These are phyloP conservation scores for Epichloe elymi DNA, from an alignment of 2,329 filamentous ascomycete species.

Conservation along the genomic window DNA sequence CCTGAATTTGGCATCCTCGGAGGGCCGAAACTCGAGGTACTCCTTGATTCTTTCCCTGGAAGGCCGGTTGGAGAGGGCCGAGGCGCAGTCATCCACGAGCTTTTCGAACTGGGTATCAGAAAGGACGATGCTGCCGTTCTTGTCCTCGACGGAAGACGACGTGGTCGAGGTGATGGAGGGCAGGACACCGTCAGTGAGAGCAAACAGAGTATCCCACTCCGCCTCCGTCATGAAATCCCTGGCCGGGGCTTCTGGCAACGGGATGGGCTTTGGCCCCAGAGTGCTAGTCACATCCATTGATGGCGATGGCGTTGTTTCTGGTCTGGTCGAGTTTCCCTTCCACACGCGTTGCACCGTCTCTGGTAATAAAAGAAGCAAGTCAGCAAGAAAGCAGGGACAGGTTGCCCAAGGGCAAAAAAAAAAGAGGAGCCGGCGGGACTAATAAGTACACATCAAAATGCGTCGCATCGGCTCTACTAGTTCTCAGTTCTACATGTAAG, in stretches of 20 bases:
- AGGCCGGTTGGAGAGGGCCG: constrained; percentile 24
- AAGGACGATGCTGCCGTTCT: constrained; percentile 19
- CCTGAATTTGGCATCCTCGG: constrained; percentile 39
- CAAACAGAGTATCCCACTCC: constrained; percentile 41
- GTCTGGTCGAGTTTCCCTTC: too few relatives aligned
- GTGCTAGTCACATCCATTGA: not conserved
- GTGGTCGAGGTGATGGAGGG: constrained; percentile 39
- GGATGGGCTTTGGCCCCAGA: constrained; percentile 5
- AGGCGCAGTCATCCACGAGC: constrained; percentile 26
- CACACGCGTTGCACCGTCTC: too few relatives aligned
- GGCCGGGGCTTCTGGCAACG: constrained; percentile 15
- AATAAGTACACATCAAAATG: too few relatives aligned
- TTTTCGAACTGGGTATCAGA: constrained; percentile 36
- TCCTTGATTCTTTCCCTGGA: constrained; percentile 32
- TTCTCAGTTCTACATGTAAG: too few relatives aligned
- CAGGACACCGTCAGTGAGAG: constrained; percentile 44
- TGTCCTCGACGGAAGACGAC: constrained; percentile 22
- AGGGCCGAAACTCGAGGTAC: constrained; percentile 39
- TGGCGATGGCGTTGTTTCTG: too few relatives aligned
- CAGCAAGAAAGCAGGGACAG: not conserved
- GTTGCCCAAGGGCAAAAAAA: not conserved
- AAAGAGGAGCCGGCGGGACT: too few relatives aligned
- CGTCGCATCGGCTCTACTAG: too few relatives aligned
- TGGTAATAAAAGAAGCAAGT: too few relatives aligned
- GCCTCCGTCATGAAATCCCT: constrained; percentile 28